Evolutionary conservation across 108 stramenopile genomes (phyloP), one percentile per base, ranked within the genome.

Genomic region (Fragilariopsis cylindrus): DNA sequence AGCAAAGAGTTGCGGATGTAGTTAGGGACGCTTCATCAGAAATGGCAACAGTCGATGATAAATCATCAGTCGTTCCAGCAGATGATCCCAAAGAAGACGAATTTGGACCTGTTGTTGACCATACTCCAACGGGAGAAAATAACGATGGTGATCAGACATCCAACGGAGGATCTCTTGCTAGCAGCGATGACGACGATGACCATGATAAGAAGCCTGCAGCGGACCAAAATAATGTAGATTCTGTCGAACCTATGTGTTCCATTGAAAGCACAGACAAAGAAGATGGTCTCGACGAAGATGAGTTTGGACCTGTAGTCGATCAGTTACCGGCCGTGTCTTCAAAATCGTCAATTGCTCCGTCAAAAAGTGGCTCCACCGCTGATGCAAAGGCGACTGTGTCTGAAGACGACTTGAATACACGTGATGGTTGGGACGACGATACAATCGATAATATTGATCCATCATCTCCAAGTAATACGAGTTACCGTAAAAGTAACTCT

Each of bases 241-340:
- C 77, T 3, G 48, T 73, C 16, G 77, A 65, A 2, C 63, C 76
- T 0, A 48, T 40, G 16, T 55, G 53, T 49, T 78, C 77, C 5
- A 48, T 63, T 4, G 77, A 48, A n/a, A 68, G 68, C 66, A 69
- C 57, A 53, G 56, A 47, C 12, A 54, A 77, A 44, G 78, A 79
- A 5, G 82, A 79, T 48, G 72, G 58, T 2, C 50, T 73, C 7
- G 78, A 73, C 5, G 83, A 84, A 21, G 83, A 84, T 42, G 76
- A 80, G 12, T 85, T 76, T 54, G 85, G 85, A 7, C 81, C 81
- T 12, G 81, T 85, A 4, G 85, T 82, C 43, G 85, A 86, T 57
- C 79, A 80, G 12, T 69, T 86, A 8, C 85, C 85, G 9, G 67
- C 52, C 2, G 6, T 7, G 7, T 78, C 71, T 19, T 75, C 77